phyloP scores from a whole-genome alignment of 169 alveolate species.

The Neospora caninum region DNA sequence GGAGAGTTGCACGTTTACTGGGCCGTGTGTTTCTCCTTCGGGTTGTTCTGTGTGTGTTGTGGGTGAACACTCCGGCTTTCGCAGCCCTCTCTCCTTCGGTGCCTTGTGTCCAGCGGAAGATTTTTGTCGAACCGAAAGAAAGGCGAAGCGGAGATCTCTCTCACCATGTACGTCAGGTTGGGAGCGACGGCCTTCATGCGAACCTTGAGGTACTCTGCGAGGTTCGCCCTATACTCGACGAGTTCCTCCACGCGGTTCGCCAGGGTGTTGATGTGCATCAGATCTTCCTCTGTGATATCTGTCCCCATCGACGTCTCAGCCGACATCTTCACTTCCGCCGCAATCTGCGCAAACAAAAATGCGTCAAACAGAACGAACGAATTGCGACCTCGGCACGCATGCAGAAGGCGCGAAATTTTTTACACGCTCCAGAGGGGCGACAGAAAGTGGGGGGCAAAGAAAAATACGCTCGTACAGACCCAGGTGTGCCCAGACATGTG shows the following conservation, averaged over 20 bases:
- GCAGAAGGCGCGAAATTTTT: no score
- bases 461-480: no score
- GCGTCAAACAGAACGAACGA: no score
- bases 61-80: no score
- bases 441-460: no score
- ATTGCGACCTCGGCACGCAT: no score
- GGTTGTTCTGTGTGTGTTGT: no score
- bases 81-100: no score
- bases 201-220: slow-evolving; percentile 95
- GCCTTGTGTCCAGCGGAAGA: background rate
- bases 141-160: background rate
- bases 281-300: slow-evolving; percentile 97
- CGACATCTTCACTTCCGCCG: slow-evolving; percentile 95
- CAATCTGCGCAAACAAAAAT: slow-evolving; percentile 87
- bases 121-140: background rate
- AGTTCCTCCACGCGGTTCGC: slow-evolving; percentile 96
- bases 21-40: no score
- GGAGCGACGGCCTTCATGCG: slow-evolving; percentile 99
- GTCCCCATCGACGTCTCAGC: slow-evolving; percentile 99
- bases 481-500: no score
- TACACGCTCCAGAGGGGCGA: no score
- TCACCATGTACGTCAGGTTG: slow-evolving; percentile 95
- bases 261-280: slow-evolving; percentile 91
- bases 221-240: slow-evolving; percentile 87
- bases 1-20: no score